Conservation (phyloP, 108 stramenopile species). For the Poteriospumella lacustris region DNA sequence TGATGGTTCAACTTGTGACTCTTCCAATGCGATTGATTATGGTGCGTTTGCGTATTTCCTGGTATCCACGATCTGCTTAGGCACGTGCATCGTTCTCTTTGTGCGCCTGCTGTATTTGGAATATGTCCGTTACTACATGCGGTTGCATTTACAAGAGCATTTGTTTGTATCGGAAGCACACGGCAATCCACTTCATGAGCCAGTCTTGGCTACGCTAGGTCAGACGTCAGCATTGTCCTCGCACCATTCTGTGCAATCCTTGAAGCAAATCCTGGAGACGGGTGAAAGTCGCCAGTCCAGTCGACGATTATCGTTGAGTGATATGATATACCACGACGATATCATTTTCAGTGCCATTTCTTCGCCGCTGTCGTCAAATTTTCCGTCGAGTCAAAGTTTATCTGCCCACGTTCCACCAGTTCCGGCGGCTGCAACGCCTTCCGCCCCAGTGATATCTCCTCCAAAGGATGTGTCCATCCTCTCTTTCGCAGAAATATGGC, state of each 20-base stretch:
- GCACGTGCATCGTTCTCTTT: background rate
- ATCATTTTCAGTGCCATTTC: background rate
- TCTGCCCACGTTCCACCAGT: too few species aligned
- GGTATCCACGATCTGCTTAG: background rate
- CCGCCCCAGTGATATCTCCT: background rate
- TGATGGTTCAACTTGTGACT: background rate
- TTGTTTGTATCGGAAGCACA: background rate
- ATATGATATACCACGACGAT: background rate
- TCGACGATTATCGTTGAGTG: background rate
- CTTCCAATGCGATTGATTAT: background rate
- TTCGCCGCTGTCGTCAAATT: background rate
- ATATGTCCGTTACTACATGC: background rate
- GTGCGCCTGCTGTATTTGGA: background rate
- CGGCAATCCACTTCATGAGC: background rate
- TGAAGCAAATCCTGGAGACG: background rate
- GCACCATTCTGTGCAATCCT: background rate
- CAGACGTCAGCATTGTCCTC: too few species aligned
- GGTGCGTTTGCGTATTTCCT: slow-evolving; percentile 20
- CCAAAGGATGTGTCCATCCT: background rate
- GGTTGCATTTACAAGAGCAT: background rate
- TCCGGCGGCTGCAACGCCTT: background rate
- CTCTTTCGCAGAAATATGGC: background rate
- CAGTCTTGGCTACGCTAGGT: too few species aligned
- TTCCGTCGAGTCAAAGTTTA: too few species aligned
- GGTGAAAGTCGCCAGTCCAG: background rate